Evolutionary conservation across 441 rosid species (phyloP).

Genomic region (Arabidopsis lyrata): DNA sequence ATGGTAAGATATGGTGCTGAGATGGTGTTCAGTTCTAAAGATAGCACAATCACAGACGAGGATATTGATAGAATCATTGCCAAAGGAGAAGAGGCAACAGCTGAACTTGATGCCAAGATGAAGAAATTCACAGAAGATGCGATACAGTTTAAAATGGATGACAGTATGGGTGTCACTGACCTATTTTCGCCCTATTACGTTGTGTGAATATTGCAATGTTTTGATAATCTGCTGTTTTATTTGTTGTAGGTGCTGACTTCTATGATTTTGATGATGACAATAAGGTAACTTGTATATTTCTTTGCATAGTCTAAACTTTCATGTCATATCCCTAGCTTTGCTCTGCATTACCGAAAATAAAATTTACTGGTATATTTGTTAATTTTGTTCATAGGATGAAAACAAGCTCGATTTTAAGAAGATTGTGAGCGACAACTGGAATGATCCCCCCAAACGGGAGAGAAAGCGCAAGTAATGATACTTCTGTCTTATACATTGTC

Average conservation of each 20-base stretch:
- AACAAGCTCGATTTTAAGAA: conserved; percentile 95
- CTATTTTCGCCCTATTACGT: not conserved
- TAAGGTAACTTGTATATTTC: conserved; percentile 37
- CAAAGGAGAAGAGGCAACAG: conserved; percentile 98
- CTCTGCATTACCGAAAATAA: conserved; percentile 6
- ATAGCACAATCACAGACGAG: conserved; percentile 98
- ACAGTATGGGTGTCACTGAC: conserved; percentile 63
- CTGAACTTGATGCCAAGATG: conserved; percentile 99
- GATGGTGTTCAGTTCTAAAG: conserved; percentile 99
- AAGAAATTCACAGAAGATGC: conserved; percentile 99
- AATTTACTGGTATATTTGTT: conserved; percentile 18
- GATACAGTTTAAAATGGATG: conserved; percentile 98
- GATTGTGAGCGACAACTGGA: conserved; percentile 97
- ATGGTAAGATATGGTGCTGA: conserved; percentile 99
- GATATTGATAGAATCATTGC: conserved; percentile 99
- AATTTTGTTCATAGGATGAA: conserved; percentile 69
- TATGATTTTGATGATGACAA: conserved; percentile 35
- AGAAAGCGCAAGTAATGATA: conserved; percentile 91
- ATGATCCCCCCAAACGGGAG: conserved; percentile 99
- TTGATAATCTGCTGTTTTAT: conserved; percentile 17
- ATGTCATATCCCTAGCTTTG: conserved; percentile 20
- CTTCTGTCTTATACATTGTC: conserved; percentile 10
- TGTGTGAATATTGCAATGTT: conserved; percentile 7
- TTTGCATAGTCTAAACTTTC: conserved; percentile 25
- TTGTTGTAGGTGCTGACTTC: conserved; percentile 76